Evolutionary conservation across 192 early-diverging fungal species (phyloP).

Genomic region (Coemansia sp.): DNA sequence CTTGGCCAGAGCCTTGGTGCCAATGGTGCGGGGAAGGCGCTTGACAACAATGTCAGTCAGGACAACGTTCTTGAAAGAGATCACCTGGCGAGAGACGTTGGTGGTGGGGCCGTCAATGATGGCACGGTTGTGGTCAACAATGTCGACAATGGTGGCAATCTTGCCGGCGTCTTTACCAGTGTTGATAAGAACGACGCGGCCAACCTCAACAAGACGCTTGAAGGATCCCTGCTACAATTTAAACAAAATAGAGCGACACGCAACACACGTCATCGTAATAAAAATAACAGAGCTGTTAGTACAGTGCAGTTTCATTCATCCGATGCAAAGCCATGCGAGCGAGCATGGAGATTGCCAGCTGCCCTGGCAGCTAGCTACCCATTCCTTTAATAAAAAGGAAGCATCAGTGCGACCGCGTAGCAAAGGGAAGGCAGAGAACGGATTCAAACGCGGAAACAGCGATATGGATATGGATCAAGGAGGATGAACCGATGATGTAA

Average conservation of each 20-base stretch:
- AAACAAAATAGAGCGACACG: too few relatives aligned
- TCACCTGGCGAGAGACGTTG: constrained; percentile 80
- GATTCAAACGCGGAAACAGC: too few relatives aligned
- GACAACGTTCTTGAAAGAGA: constrained; percentile 85
- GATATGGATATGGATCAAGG: too few relatives aligned
- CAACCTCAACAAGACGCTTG: constrained; percentile 95
- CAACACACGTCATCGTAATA: too few relatives aligned
- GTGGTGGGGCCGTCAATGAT: constrained; percentile 98
- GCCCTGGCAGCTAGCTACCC: too few relatives aligned
- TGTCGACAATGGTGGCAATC: constrained; percentile 98
- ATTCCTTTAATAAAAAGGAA: too few relatives aligned
- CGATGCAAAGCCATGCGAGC: too few relatives aligned
- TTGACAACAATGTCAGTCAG: constrained; percentile 88
- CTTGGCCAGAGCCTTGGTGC: constrained; percentile 72
- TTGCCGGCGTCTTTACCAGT: constrained; percentile 94
- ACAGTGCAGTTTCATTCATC: too few relatives aligned
- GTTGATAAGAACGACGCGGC: constrained; percentile 96
- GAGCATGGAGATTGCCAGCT: too few relatives aligned
- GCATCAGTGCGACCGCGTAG: too few relatives aligned
- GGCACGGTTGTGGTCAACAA: constrained; percentile 98
- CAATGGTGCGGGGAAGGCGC: constrained; percentile 77
- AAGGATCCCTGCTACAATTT: constrained; percentile 58
- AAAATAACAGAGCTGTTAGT: not conserved
- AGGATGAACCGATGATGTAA: too few relatives aligned
- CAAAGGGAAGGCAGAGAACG: too few relatives aligned